Percentiles rank a stretch among this genome's conserved stretches.
Evolutionary conservation across 2,329 filamentous ascomycete genomes (phyloP).

Genomic region (Rhynchosporium graminicola): DNA sequence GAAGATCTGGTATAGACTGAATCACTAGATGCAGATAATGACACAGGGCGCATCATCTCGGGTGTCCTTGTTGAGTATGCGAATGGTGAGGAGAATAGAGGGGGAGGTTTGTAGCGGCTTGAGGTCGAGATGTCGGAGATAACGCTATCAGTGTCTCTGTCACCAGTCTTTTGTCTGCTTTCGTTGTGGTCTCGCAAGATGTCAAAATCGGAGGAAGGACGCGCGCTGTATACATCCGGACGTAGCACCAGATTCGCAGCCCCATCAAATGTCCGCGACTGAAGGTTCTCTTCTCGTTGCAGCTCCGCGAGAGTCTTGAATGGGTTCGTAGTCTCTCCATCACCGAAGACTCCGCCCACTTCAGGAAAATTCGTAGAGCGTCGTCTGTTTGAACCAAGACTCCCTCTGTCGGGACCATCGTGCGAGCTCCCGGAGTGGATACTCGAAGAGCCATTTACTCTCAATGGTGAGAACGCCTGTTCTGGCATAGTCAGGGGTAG

Average conservation of each 20-base stretch:
- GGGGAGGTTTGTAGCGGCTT: not conserved
- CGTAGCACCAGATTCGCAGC: not conserved
- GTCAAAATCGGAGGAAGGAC: not conserved
- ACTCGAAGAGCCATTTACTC: constrained; percentile 7
- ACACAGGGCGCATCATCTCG: no score
- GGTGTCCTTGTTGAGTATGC: not conserved
- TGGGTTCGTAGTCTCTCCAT: not conserved
- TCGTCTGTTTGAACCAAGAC: not conserved
- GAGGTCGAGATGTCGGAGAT: not conserved
- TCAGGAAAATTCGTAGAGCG: not conserved
- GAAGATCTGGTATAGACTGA: no score
- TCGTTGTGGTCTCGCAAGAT: not conserved
- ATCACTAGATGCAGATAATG: no score
- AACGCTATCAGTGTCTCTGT: not conserved
- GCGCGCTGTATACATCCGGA: not conserved
- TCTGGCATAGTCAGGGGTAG: not conserved
- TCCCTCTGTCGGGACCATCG: not conserved
- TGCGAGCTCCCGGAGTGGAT: constrained; percentile 1
- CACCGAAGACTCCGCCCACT: not conserved
- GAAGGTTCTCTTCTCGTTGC: no score
- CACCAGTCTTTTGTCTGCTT: not conserved
- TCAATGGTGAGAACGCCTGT: not conserved
- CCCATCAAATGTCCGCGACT: not conserved
- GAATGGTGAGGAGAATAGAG: not conserved
- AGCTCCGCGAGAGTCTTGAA: not conserved